phyloP scores from a whole-genome alignment of 176 grass and related monocot species.

The Eragrostis nindensis region DNA sequence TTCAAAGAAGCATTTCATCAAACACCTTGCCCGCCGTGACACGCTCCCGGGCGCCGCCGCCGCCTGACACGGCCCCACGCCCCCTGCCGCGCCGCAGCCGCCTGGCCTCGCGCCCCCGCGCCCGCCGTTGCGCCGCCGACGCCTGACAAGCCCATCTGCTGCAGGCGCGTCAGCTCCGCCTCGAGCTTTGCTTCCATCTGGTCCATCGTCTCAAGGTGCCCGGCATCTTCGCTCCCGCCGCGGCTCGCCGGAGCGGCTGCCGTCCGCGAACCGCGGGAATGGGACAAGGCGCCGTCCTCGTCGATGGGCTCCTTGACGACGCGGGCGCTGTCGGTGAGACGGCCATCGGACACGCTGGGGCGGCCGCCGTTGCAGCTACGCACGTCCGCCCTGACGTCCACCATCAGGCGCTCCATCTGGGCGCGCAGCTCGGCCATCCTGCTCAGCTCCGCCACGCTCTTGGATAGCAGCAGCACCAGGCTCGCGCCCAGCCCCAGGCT shows the following conservation, averaged over 20 bases:
- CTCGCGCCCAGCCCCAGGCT: slow-evolving; percentile 76
- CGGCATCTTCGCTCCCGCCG: not conserved
- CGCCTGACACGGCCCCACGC: too few species aligned
- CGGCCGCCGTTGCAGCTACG: slow-evolving; percentile 25
- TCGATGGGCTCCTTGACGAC: slow-evolving; percentile 10
- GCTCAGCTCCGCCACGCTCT: slow-evolving; percentile 69
- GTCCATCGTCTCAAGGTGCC: slow-evolving; percentile 35
- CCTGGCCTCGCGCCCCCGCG: too few species aligned
- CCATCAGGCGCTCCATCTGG: slow-evolving; percentile 75
- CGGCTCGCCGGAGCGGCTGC: not conserved
- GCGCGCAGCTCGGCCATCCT: slow-evolving; percentile 76
- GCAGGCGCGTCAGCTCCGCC: slow-evolving; percentile 59
- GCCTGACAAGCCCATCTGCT: too few species aligned
- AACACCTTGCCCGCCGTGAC: too few species aligned
- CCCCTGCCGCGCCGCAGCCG: too few species aligned
- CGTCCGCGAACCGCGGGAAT: slow-evolving; percentile 16
- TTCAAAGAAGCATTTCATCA: too few species aligned
- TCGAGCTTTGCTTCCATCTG: slow-evolving; percentile 81
- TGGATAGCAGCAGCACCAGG: slow-evolving; percentile 66
- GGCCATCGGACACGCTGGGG: slow-evolving; percentile 17
- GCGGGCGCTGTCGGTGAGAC: slow-evolving; percentile 22
- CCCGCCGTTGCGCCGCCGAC: too few species aligned
- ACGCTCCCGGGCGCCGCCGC: too few species aligned
- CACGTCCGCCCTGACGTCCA: slow-evolving; percentile 51
- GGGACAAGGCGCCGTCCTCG: not conserved